Evolutionary conservation across 306 rosid genomes (phyloP), one percentile per base, ranked within the genome.

Genomic region (Albizia julibrissin): DNA sequence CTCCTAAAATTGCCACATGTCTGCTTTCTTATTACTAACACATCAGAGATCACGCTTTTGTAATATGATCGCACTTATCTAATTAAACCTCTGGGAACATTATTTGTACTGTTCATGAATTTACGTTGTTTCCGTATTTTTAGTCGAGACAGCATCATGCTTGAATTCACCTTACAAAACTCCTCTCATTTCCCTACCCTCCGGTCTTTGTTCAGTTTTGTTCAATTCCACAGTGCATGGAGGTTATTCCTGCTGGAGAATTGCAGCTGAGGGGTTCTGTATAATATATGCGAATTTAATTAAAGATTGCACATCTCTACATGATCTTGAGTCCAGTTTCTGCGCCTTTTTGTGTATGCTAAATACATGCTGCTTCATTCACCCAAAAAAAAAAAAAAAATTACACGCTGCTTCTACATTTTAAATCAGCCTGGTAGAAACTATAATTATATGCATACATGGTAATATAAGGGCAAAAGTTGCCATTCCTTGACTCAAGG

Each of bases 401-500:
- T n/a, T 65, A 29, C 39, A 66, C 16, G 69, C 37, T 27, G 99
- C 50, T 47, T 47, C 52, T 47, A 14, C 16, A 49, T 49, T 49
- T n/a, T 7, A 8, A 62, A 37, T 12, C 21, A 27, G 14, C 19
- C 34, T 65, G n/a, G 39, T 65, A 13, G 42, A 65, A 65, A 65
- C 10, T 29, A 15, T 16, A 64, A 5, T 19, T 13, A 64, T 11
- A 24, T 10, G 58, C 15, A 59, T 59, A 24, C 31, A 59, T 12
- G 5, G 66, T 10, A 59, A 8, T 59, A 59, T 26, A 3, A 10
- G 66, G 31, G 40, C 19, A 2, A 64, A 13, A 31, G 14, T 14
- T 37, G 42, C 42, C 31, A 65, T 65, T 65, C 42, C 40, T 65
- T 65, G n/a, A 65, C 39, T 31, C 70, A 27, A 31, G 42, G 21